Conservation (phyloP, 176 grass and related monocot species). For the Rhynchospora tenuis region DNA sequence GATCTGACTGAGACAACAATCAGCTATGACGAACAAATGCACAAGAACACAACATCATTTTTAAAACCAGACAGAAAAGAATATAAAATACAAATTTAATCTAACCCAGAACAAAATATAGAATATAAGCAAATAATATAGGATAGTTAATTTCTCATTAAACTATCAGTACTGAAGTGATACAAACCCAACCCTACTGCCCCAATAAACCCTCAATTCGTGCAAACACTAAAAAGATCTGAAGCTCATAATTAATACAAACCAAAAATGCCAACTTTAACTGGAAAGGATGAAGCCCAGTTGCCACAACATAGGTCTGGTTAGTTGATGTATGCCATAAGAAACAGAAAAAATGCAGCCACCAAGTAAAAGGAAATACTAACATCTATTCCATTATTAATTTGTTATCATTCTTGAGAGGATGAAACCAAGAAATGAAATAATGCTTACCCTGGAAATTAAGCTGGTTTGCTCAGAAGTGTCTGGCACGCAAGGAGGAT, state of each 20-base stretch:
- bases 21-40: background rate
- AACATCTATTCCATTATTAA: background rate
- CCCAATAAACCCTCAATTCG: background rate
- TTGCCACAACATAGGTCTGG: background rate
- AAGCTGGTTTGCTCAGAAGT: slow-evolving; percentile 40
- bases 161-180: background rate
- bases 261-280: background rate
- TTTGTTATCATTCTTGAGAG: background rate
- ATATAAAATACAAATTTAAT: background rate
- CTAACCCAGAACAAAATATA: background rate
- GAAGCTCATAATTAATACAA: background rate
- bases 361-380: background rate
- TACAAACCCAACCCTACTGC: background rate
- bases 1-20: background rate
- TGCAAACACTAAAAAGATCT: background rate
- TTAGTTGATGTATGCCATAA: background rate
- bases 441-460: slow-evolving; percentile 37
- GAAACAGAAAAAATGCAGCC: background rate
- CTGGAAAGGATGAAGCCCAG: background rate
- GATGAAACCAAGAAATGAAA: background rate
- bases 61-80: background rate
- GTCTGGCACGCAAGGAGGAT: slow-evolving; percentile 38
- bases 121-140: no score
- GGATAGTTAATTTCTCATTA: background rate
- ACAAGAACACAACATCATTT: background rate